These are phyloP conservation scores for Skeletonema marinoi DNA, from an alignment of 108 stramenopile species.

Conservation along the genomic window DNA sequence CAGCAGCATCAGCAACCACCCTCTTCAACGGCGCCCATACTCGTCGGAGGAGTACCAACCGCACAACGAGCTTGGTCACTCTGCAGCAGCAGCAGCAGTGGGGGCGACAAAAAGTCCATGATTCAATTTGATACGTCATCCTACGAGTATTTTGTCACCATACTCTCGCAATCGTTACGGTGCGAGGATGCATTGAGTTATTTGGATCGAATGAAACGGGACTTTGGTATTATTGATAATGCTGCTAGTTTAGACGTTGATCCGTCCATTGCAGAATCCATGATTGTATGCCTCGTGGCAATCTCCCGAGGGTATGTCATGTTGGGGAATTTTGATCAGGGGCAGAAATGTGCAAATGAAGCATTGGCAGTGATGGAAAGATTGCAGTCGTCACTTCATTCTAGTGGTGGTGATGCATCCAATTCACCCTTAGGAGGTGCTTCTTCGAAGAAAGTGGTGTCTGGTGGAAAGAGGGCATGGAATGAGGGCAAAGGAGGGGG, in stretches of 20 bases:
- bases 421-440: constrained; percentile 2
- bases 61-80: constrained; percentile 72
- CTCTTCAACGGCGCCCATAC: not conserved
- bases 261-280: constrained; percentile 58
- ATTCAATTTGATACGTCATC: constrained; percentile 71
- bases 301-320: constrained; percentile 70
- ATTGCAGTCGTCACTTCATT: constrained; percentile 6
- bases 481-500: constrained; percentile 28
- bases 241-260: constrained; percentile 15
- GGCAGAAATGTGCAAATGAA: constrained; percentile 24
- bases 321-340: constrained; percentile 48
- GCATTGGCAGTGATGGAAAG: constrained; percentile 15
- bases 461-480: constrained; percentile 57
- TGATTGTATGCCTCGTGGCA: constrained; percentile 60
- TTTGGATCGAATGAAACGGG: constrained; percentile 57
- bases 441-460: not conserved
- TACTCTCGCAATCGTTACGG: constrained; percentile 74
- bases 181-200: constrained; percentile 50
- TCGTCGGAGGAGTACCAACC: constrained; percentile 78
- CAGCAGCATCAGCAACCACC: not conserved
- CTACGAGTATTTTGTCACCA: constrained; percentile 77
- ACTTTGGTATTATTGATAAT: constrained; percentile 24
- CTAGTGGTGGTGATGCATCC: constrained; percentile 15
- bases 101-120: not conserved
- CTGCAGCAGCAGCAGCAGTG: constrained; percentile 11